Conservation (phyloP, 2,329 filamentous ascomycete species). For the Botrytis pseudocinerea region DNA sequence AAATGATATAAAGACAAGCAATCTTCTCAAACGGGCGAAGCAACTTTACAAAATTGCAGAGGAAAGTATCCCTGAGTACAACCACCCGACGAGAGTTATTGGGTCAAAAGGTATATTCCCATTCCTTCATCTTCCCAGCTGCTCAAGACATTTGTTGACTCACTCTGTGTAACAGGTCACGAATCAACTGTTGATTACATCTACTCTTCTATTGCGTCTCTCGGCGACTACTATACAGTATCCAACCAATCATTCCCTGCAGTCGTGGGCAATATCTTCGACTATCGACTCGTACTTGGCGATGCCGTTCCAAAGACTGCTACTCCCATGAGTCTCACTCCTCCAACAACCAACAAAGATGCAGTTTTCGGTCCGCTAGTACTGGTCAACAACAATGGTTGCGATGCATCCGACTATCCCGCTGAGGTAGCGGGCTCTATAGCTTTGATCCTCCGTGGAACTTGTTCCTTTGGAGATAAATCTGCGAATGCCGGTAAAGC, state of each 20-base stretch:
- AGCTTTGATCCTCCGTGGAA: constrained; percentile 69
- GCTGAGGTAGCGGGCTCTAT: constrained; percentile 60
- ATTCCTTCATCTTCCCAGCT: constrained; percentile 1
- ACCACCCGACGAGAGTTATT: constrained; percentile 70
- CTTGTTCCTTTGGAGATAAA: constrained; percentile 71
- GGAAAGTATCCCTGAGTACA: constrained; percentile 58
- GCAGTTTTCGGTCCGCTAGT: constrained; percentile 60
- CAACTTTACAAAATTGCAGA: constrained; percentile 64
- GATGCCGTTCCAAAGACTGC: constrained; percentile 52
- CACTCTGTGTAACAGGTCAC: constrained; percentile 52
- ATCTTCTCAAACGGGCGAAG: constrained; percentile 59
- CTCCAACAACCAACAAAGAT: constrained; percentile 60
- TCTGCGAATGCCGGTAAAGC: constrained; percentile 66
- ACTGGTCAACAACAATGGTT: constrained; percentile 64
- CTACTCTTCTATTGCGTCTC: constrained; percentile 52
- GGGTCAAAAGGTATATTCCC: constrained; percentile 57
- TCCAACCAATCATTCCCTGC: constrained; percentile 66
- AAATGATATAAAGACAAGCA: constrained; percentile 54
- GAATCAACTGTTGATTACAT: constrained; percentile 65
- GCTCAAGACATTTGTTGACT: constrained; percentile 21
- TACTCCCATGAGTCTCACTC: constrained; percentile 64
- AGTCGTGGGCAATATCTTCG: constrained; percentile 58
- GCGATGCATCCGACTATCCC: constrained; percentile 64
- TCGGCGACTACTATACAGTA: constrained; percentile 62
- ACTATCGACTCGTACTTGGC: constrained; percentile 59